Percentiles rank a stretch among this genome's conserved stretches.
Evolutionary conservation across 441 rosid genomes (phyloP).

Genomic region (Eruca vesicaria): DNA sequence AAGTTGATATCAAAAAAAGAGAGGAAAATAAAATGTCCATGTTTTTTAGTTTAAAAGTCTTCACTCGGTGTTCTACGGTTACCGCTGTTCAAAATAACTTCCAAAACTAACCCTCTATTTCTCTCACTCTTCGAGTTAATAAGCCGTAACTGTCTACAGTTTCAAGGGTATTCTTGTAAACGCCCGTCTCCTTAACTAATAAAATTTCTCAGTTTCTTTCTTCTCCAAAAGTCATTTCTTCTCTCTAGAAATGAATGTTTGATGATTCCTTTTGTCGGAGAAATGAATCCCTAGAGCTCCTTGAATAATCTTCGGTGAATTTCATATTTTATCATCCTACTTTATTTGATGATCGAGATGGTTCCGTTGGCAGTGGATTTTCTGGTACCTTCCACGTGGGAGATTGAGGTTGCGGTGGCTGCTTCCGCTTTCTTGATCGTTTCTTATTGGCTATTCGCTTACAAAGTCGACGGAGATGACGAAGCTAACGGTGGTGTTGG

Average conservation of each 20-base stretch:
- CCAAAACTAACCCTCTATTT: not conserved
- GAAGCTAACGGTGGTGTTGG: slow-evolving; percentile 22
- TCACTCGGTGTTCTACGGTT: slow-evolving; percentile 16
- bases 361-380: slow-evolving; percentile 47
- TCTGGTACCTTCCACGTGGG: slow-evolving; percentile 90
- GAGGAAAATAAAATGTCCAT: not conserved
- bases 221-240: slow-evolving; percentile 12
- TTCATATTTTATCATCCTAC: not conserved
- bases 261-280: not conserved
- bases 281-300: not conserved
- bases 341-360: slow-evolving; percentile 29
- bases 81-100: not conserved
- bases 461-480: slow-evolving; percentile 34
- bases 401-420: slow-evolving; percentile 67
- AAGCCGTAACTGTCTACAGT: slow-evolving; percentile 16
- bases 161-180: slow-evolving; percentile 17
- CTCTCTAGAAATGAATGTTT: not conserved
- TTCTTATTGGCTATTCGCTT: slow-evolving; percentile 63
- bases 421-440: slow-evolving; percentile 60
- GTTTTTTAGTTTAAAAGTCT: slow-evolving; percentile 13
- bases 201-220: slow-evolving; percentile 21
- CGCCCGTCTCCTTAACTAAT: not conserved
- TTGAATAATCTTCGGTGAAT: not conserved
- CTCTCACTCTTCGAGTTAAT: not conserved
- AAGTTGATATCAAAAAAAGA: no score